phyloP scores from a whole-genome alignment of 345 rosid genomes.

The Adansonia digitata region DNA sequence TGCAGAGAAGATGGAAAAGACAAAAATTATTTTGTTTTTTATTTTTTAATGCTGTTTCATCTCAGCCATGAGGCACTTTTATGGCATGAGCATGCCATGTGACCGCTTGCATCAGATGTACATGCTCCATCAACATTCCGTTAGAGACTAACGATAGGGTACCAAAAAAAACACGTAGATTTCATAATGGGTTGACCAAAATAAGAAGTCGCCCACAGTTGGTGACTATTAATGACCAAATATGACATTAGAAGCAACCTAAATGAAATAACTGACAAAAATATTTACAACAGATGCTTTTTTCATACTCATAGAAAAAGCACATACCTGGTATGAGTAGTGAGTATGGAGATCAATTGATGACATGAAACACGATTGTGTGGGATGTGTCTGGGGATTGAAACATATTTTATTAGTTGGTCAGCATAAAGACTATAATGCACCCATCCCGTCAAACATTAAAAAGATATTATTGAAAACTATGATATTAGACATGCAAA shows the following conservation, averaged over 20 bases:
- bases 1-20: not conserved
- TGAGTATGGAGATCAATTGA: conserved; percentile 97
- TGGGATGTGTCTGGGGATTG: conserved; percentile 84
- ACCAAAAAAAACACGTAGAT: not conserved
- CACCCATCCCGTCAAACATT: not conserved
- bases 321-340: conserved; percentile 84
- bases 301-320: conserved; percentile 9
- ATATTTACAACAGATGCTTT: not conserved
- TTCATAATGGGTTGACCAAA: not conserved
- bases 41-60: not conserved
- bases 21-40: not conserved
- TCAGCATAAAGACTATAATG: not conserved
- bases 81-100: not conserved
- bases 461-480: not conserved
- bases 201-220: not conserved
- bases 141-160: not conserved
- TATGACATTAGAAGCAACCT: not conserved
- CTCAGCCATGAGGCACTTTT: not conserved
- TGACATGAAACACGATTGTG: conserved; percentile 99
- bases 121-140: not conserved
- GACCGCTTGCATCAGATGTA: not conserved
- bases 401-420: conserved; percentile 7
- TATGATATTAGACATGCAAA: not conserved
- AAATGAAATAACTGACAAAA: not conserved
- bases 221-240: not conserved